These are phyloP conservation scores for Oehlia diaphana DNA, from an alignment of 192 early-diverging fungal species.

Conservation along the genomic window DNA sequence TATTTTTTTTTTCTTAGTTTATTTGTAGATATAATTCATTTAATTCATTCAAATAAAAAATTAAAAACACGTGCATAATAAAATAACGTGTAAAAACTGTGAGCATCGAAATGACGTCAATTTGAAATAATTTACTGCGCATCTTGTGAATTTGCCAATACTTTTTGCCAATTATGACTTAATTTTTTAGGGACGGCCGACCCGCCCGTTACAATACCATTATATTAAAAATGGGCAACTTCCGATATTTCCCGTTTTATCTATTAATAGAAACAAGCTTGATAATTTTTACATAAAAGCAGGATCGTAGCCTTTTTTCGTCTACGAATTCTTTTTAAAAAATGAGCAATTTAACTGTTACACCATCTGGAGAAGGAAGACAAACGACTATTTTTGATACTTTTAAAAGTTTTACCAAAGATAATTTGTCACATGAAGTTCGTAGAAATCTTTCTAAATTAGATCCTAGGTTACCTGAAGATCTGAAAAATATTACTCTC, in stretches of 20 bases:
- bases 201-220: too few species aligned
- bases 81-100: too few species aligned
- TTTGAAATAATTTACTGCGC: too few species aligned
- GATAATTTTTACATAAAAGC: neutral
- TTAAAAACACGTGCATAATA: too few species aligned
- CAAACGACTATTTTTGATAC: conserved; percentile 4
- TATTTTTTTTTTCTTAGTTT: too few species aligned
- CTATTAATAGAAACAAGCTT: neutral
- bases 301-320: neutral
- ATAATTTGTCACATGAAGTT: conserved; percentile 22
- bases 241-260: too few species aligned
- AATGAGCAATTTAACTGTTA: conserved; percentile 2
- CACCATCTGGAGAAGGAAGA: neutral
- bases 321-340: neutral
- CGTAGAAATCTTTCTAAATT: conserved; percentile 21
- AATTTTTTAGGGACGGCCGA: too few species aligned
- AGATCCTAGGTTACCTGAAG: conserved; percentile 23
- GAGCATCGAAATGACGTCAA: too few species aligned
- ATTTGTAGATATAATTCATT: too few species aligned
- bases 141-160: too few species aligned
- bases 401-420: conserved; percentile 12
- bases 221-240: neutral
- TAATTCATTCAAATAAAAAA: too few species aligned
- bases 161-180: too few species aligned
- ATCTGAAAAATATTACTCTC: conserved; percentile 22